A percentile compares a stretch with the other conserved stretches of the same genome.
These are phyloP conservation scores for Malassezia slooffiae DNA, from an alignment of 1,284 basidiomycete genomes.

Conservation along the genomic window DNA sequence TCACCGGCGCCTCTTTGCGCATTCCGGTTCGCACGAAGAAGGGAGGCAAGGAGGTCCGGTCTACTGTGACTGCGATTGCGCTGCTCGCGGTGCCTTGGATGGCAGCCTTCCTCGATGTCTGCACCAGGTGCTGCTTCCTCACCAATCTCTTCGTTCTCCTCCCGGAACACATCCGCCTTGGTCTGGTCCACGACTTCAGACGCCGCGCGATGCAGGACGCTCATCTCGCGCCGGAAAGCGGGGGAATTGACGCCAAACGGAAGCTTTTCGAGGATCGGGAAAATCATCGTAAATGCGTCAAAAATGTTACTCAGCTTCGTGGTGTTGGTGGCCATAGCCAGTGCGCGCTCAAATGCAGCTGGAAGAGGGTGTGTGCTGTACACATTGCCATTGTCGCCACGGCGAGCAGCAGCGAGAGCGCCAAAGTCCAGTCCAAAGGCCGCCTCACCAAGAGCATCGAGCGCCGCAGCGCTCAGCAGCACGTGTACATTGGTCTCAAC, in stretches of 20 bases:
- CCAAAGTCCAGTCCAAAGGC: slow-evolving; percentile 10
- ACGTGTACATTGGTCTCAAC: slow-evolving; percentile 9
- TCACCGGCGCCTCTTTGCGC: slow-evolving; percentile 10
- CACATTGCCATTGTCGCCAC: not conserved
- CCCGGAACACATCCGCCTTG: not conserved
- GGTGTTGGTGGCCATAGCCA: slow-evolving; percentile 7
- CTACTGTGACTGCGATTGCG: too few relatives aligned
- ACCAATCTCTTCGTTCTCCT: not conserved
- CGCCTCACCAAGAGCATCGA: slow-evolving; percentile 16
- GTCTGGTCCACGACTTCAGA: slow-evolving; percentile 3
- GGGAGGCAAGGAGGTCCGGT: slow-evolving; percentile 30
- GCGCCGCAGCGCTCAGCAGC: slow-evolving; percentile 1
- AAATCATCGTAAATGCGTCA: slow-evolving; percentile 7
- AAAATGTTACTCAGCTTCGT: not conserved
- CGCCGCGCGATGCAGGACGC: slow-evolving; percentile 3
- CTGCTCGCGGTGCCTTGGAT: not conserved
- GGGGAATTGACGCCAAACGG: slow-evolving; percentile 6
- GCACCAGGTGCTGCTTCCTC: not conserved
- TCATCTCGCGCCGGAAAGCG: slow-evolving; percentile 1
- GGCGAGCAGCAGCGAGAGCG: not conserved
- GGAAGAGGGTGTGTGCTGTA: slow-evolving; percentile 5
- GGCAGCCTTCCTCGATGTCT: slow-evolving; percentile 9
- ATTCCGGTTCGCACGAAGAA: slow-evolving; percentile 41
- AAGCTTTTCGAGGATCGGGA: slow-evolving; percentile 6
- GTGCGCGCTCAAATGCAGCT: slow-evolving; percentile 4